phyloP scores from a whole-genome alignment of 345 rosid species.

The Microthlaspi erraticum region DNA sequence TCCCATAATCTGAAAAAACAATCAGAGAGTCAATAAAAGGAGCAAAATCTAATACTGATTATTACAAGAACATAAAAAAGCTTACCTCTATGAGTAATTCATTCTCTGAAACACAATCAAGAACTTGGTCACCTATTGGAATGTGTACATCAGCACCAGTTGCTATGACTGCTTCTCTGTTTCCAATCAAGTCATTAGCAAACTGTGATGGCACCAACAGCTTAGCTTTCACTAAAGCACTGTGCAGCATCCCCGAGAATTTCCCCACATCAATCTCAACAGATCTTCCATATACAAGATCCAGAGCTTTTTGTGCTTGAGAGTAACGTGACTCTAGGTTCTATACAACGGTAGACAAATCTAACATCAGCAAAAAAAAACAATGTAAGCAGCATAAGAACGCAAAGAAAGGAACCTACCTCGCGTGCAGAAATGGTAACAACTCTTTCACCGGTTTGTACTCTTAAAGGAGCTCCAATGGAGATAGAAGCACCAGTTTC shows the following conservation, averaged over 20 bases:
- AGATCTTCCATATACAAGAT: constrained; percentile 64
- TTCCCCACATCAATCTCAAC: constrained; percentile 56
- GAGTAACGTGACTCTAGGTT: constrained; percentile 56
- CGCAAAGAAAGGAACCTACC: constrained; percentile 42
- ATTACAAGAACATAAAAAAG: constrained; percentile 5
- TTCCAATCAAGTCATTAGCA: constrained; percentile 34
- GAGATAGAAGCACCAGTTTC: constrained; percentile 65
- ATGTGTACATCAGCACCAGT: constrained; percentile 54
- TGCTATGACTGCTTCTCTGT: constrained; percentile 42
- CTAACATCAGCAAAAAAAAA: background rate
- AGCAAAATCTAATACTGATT: constrained; percentile 7
- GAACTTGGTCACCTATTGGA: constrained; percentile 42
- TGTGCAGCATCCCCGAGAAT: constrained; percentile 41
- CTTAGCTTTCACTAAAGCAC: constrained; percentile 54
- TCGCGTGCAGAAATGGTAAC: constrained; percentile 66
- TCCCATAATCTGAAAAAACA: constrained; percentile 36
- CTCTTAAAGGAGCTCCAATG: constrained; percentile 45
- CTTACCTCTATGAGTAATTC: constrained; percentile 63
- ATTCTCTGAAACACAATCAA: constrained; percentile 44
- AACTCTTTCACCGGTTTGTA: constrained; percentile 52
- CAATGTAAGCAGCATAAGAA: background rate
- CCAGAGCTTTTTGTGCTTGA: constrained; percentile 64
- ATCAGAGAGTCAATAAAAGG: constrained; percentile 9
- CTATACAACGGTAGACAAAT: constrained; percentile 42
- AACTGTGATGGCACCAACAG: constrained; percentile 52